phyloP scores from a whole-genome alignment of 2,329 filamentous ascomycete species.

The Dryadomyces sulphureus region DNA sequence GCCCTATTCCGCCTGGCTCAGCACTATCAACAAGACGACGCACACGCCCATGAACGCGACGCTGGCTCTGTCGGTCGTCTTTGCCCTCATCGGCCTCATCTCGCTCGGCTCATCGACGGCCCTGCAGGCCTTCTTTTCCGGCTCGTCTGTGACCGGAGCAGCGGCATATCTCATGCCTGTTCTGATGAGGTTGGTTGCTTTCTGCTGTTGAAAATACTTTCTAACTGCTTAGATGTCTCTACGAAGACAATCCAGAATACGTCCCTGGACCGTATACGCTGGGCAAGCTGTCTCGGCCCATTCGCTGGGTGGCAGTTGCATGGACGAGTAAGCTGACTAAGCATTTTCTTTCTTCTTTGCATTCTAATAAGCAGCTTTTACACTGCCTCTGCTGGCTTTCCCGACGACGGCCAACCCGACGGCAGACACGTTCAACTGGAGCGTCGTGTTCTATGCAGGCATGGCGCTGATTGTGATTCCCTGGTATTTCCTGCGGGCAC shows the following conservation, averaged over 20 bases:
- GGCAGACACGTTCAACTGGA: conserved; percentile 5
- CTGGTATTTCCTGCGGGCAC: conserved; percentile 2
- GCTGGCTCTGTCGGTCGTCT: neutral
- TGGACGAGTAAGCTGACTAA: neutral
- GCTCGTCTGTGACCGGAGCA: conserved; percentile 3
- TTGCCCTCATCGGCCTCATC: conserved; percentile 4
- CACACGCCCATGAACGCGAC: conserved; percentile 4
- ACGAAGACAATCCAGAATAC: conserved; percentile 4
- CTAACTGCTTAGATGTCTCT: neutral
- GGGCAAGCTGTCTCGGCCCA: neutral
- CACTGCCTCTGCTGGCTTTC: conserved; percentile 3
- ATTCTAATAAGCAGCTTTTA: neutral
- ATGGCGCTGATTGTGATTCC: neutral
- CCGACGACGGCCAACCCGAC: conserved; percentile 1
- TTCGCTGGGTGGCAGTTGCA: conserved; percentile 1
- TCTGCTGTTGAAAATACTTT: neutral
- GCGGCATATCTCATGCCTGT: conserved; percentile 4
- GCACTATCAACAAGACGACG: neutral
- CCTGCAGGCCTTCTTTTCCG: conserved; percentile 4
- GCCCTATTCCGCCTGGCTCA: conserved; percentile 1
- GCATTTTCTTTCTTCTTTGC: neutral
- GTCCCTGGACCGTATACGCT: neutral
- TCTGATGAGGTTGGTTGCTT: neutral
- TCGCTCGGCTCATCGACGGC: conserved; percentile 1
- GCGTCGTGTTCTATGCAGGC: conserved; percentile 3